These are phyloP conservation scores for Yamadazyma aaseri DNA, from an alignment of 1,139 yeast species.

Conservation along the genomic window DNA sequence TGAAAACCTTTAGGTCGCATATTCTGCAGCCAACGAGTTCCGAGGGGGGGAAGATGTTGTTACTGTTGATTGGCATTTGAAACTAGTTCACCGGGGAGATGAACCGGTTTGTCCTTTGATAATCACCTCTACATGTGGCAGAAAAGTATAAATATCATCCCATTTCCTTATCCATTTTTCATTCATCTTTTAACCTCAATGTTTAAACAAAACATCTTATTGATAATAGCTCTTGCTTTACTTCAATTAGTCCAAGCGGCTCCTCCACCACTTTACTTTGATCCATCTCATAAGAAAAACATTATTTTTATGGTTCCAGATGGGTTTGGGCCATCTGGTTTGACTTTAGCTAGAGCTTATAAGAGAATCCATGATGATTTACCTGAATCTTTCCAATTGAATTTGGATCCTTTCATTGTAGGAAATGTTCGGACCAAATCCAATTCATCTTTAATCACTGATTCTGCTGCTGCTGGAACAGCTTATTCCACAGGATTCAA, in stretches of 20 bases:
- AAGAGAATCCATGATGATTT: slow-evolving; percentile 56
- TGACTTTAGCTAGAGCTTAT: slow-evolving; percentile 71
- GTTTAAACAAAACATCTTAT: slow-evolving; percentile 1
- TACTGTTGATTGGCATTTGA: no score
- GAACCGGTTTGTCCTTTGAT: no score
- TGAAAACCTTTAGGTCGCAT: no score
- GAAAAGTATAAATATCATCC: no score
- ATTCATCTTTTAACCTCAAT: no score
- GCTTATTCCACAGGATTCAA: slow-evolving; percentile 81
- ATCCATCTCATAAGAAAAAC: slow-evolving; percentile 32
- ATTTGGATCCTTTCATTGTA: slow-evolving; percentile 62
- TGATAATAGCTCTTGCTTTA: slow-evolving; percentile 3
- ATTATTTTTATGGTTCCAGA: slow-evolving; percentile 86
- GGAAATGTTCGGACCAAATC: slow-evolving; percentile 83
- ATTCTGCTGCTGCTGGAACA: slow-evolving; percentile 94
- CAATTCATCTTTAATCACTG: slow-evolving; percentile 69
- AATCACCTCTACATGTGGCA: no score
- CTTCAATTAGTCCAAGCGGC: slow-evolving; percentile 3
- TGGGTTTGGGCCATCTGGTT: slow-evolving; percentile 88
- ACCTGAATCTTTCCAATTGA: slow-evolving; percentile 48
- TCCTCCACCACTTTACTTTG: slow-evolving; percentile 6
- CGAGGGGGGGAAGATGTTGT: no score
- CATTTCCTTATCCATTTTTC: no score
- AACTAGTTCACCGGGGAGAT: no score
- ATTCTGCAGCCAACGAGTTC: no score